Conservation (phyloP, 805 yeast genomes). For the Candida sphagnicola region DNA sequence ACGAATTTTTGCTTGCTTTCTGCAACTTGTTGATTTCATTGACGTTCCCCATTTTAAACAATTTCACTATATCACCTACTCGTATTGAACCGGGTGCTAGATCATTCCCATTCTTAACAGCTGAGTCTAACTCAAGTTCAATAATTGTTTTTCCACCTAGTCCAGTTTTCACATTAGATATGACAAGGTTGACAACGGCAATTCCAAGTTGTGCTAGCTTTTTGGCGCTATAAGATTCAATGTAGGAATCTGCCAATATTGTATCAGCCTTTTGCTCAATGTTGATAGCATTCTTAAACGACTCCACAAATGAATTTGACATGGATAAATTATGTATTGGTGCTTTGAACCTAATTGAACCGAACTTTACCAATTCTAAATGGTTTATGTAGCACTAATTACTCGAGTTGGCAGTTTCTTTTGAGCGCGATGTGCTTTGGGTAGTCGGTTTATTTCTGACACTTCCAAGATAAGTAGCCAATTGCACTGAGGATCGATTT, state of each 20-base stretch:
- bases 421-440: too few species aligned
- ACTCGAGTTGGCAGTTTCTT: too few species aligned
- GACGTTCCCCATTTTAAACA: constrained; percentile 43
- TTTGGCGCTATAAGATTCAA: constrained; percentile 48
- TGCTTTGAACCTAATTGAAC: constrained; percentile 12
- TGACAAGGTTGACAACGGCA: constrained; percentile 64
- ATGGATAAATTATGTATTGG: too few species aligned
- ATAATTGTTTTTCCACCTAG: constrained; percentile 70
- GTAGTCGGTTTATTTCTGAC: too few species aligned
- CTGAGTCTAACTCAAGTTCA: constrained; percentile 59
- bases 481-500: too few species aligned
- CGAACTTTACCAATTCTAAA: constrained; percentile 8
- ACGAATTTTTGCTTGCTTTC: constrained; percentile 22
- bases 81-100: constrained; percentile 51
- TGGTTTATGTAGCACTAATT: too few species aligned
- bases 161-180: constrained; percentile 67
- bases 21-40: constrained; percentile 17
- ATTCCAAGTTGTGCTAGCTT: constrained; percentile 66
- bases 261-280: constrained; percentile 36
- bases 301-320: constrained; percentile 12
- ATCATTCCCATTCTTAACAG: constrained; percentile 27
- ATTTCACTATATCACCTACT: constrained; percentile 72
- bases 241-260: constrained; percentile 27
- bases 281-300: constrained; percentile 24
- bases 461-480: too few species aligned